Evolutionary conservation across 805 yeast species (phyloP).

Genomic region (Myxozyma neotropica): DNA sequence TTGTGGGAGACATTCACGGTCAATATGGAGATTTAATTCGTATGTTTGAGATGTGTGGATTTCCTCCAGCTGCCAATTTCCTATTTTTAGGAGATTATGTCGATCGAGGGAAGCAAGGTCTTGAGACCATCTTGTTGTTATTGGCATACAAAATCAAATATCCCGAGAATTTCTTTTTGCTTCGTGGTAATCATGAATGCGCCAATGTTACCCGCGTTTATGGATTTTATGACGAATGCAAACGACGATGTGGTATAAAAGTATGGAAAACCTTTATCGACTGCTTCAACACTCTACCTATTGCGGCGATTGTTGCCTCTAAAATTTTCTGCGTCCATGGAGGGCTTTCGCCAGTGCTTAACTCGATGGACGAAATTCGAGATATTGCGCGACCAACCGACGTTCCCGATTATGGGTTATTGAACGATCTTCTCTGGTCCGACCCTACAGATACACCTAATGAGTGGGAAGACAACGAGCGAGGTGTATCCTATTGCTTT

Average conservation of each 20-base stretch:
- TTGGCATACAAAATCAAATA: conserved; percentile 93
- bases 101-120: conserved; percentile 93
- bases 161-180: conserved; percentile 90
- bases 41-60: conserved; percentile 92
- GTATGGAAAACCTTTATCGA: conserved; percentile 94
- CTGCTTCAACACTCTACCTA: conserved; percentile 91
- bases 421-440: conserved; percentile 79
- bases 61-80: conserved; percentile 93
- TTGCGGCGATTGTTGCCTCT: conserved; percentile 93
- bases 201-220: conserved; percentile 96
- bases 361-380: conserved; percentile 72
- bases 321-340: conserved; percentile 93
- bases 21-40: conserved; percentile 91
- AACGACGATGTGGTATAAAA: conserved; percentile 86
- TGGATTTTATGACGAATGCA: conserved; percentile 98
- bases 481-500: conserved; percentile 82
- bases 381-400: conserved; percentile 80
- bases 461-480: conserved; percentile 87
- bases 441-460: conserved; percentile 82
- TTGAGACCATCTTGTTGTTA: conserved; percentile 85
- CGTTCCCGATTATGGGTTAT: conserved; percentile 79
- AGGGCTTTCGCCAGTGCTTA: conserved; percentile 74
- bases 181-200: conserved; percentile 96
- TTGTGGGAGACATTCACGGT: conserved; percentile 95
- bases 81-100: conserved; percentile 95